Evolutionary conservation across 495 filamentous ascomycete species (phyloP), one percentile per base, ranked within the genome.

Genomic region (Aspergillus olivimuriae): DNA sequence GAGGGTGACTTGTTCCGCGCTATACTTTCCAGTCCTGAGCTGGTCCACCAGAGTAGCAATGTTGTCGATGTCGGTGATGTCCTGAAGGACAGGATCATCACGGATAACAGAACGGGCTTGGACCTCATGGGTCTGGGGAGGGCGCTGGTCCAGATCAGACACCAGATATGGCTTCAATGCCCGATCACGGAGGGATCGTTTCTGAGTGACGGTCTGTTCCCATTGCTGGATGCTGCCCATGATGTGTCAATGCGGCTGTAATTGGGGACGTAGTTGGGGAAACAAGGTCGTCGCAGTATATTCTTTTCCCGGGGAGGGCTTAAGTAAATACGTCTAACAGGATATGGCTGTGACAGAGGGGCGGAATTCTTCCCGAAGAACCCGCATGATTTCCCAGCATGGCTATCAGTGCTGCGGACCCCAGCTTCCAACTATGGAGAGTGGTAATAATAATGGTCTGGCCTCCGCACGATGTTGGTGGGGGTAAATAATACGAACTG

Each of bases 31-130:
- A 10, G 55, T 59, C 20, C 52, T 50, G 4, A 76, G 50, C 12
- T 36, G 44, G 14, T 62, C 43, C 1, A 70, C 36, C 10, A 78
- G 41, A 8, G 37, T 34, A 1, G 50, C 36, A 11, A 74, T 54
- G 37, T 61, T 60, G 30, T 66, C 63, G 31, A 73, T 67, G 16
- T 66, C 63, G 7, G 72, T 68, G 11, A 74, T 66, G 15, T 50
- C 50, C 35, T 60, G 54, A 18, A 53, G 14, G 15, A 45, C 15
- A 1, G 60, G 48, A 9, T 65, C 56, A 22, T 53, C 17, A 16
- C 46, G 23, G 7, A 65, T 12, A 12, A 41, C 45, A 47, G 50
- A 57, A 11, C 64, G 59, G 7, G 55, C 41, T 2, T 55, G 46
- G 7, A 62, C 59, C 15, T 48, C 37, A 9, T 47, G 28, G 9